Conservation (phyloP, 306 rosid genomes). For the Fragaria nilgerrensis region DNA sequence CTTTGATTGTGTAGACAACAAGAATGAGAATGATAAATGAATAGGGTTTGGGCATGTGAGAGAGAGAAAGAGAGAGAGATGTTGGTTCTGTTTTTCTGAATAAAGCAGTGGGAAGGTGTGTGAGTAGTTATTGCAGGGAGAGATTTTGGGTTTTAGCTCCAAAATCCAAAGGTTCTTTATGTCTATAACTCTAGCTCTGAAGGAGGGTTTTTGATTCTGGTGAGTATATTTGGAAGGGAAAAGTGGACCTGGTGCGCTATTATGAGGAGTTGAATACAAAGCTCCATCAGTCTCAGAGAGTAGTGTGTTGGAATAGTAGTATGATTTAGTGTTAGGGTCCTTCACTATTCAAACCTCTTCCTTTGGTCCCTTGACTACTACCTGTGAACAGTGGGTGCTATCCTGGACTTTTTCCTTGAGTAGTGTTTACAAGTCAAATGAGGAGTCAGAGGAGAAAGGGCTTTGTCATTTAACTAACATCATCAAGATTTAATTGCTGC, state of each 20-base stretch:
- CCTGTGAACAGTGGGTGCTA: neutral
- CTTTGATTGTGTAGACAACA: slow-evolving; percentile 32
- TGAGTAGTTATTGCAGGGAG: slow-evolving; percentile 35
- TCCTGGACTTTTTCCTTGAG: slow-evolving; percentile 24
- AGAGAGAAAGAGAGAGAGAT: too few species aligned
- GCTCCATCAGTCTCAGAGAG: neutral
- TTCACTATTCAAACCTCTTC: slow-evolving; percentile 25
- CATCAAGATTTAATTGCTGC: neutral
- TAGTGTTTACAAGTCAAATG: slow-evolving; percentile 42
- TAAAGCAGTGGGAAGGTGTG: slow-evolving; percentile 29
- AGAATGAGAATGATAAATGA: slow-evolving; percentile 15
- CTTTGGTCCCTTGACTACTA: slow-evolving; percentile 26
- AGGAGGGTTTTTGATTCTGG: slow-evolving; percentile 27
- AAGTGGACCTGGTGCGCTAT: slow-evolving; percentile 8
- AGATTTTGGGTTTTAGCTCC: slow-evolving; percentile 39
- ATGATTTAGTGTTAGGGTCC: neutral
- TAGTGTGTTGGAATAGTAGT: neutral
- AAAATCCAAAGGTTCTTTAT: slow-evolving; percentile 41
- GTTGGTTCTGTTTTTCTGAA: slow-evolving; percentile 11
- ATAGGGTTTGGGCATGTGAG: slow-evolving; percentile 26
- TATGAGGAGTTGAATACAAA: neutral
- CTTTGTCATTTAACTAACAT: slow-evolving; percentile 13
- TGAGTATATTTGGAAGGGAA: slow-evolving; percentile 14
- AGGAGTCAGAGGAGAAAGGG: slow-evolving; percentile 20
- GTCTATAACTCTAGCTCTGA: slow-evolving; percentile 25